Base-by-base conservation (phyloP, 257 asterid species). In the Henckelia pumila region DNA sequence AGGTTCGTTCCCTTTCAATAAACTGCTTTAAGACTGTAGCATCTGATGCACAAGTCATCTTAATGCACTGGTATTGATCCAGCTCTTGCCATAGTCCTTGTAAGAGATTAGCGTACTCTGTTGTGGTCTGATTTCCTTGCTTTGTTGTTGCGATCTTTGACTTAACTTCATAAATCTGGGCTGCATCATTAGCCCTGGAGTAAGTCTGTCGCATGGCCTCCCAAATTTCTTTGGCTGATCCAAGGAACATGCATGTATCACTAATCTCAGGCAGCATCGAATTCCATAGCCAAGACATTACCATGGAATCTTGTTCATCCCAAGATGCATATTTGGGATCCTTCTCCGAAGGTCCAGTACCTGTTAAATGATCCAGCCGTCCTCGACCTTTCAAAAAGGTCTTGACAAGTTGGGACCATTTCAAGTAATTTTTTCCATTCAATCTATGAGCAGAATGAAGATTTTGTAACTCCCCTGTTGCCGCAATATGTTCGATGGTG, bases 271-370 rank as follows among this genome's bases (percentile, higher is more conserved):
- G 49, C 16, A 37, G 17, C 49, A 37, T 37, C 49, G 17, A 37
- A 10, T 37, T 37, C 49, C 17, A 37, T 5, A 11, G 5, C 5
- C 49, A 37, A 10, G 17, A 13, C 17, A 37, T 11, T 13, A 37
- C 49, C 60, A 64, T 47, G 35, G 69, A 64, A n/a, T 64, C 69
- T 5, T 24, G 25, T 7, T 23, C 69, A 64, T 64, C 69, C 69
- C 59, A 64, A 1, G 25, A 35, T 3, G 50, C 47, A 64, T 24
- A 64, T 4, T n/a, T 49, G 1, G 60, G 26, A 47, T 64, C 69
- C 0, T 28, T 16, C 14, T 21, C 8, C 4, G 49, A 11, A 37
- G 59, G 26, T 25, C 26, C 47, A 11, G 2, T 16, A 5, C 59
- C 60, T 3, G 14, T 16, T 26, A 47, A 25, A n/a, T 64, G 69